Conservation (phyloP, 1,139 yeast species). For the Hemisphaericaspora xylofermentans region DNA sequence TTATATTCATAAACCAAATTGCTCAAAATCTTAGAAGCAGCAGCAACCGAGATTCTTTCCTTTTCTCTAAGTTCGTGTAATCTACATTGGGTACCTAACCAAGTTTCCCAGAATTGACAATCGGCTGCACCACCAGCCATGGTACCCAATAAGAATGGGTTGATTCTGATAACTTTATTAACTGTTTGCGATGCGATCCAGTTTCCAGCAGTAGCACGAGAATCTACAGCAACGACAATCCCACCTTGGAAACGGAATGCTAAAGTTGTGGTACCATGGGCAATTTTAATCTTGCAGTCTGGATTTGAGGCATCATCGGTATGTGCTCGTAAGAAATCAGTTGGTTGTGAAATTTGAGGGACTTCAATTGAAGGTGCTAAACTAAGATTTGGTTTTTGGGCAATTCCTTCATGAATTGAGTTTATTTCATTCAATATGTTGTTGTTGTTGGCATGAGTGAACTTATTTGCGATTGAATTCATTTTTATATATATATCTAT, state of each 20-base stretch:
- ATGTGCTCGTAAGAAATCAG: slow-evolving; percentile 96
- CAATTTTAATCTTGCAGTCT: slow-evolving; percentile 91
- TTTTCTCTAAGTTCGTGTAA: slow-evolving; percentile 91
- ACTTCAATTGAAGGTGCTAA: slow-evolving; percentile 67
- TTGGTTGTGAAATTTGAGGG: slow-evolving; percentile 88
- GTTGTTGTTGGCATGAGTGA: slow-evolving; percentile 32
- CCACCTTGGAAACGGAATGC: slow-evolving; percentile 97
- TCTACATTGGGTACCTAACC: slow-evolving; percentile 97
- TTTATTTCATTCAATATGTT: slow-evolving; percentile 30
- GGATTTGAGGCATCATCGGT: slow-evolving; percentile 92
- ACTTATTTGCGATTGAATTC: slow-evolving; percentile 45
- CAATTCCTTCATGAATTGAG: slow-evolving; percentile 23
- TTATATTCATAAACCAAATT: slow-evolving; percentile 91
- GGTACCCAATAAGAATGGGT: slow-evolving; percentile 92
- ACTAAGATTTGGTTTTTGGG: slow-evolving; percentile 28
- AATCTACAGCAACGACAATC: slow-evolving; percentile 93
- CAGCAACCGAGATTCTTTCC: slow-evolving; percentile 93
- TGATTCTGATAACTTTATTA: slow-evolving; percentile 93
- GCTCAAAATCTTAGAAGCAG: slow-evolving; percentile 91
- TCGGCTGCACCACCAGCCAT: slow-evolving; percentile 99
- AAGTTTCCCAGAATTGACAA: slow-evolving; percentile 99
- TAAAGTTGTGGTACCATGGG: slow-evolving; percentile 97
- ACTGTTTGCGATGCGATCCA: slow-evolving; percentile 99
- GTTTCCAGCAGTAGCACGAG: slow-evolving; percentile 97
- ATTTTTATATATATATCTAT: slow-evolving; percentile 17